Evolutionary conservation across 129 eudicot species (phyloP).

Genomic region (Pseudognaphalium luteoalbum): DNA sequence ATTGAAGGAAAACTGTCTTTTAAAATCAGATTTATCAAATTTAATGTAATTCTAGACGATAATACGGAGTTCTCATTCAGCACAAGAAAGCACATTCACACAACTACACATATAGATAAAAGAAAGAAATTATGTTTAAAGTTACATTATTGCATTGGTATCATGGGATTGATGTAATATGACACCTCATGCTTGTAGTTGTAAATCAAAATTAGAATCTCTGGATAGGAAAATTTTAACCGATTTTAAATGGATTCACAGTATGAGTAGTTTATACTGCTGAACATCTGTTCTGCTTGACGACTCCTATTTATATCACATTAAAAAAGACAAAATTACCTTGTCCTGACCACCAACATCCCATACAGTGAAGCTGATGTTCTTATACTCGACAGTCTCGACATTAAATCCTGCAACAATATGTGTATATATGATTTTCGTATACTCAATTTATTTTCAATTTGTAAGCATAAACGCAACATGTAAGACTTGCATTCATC

Average conservation of each 20-base stretch:
- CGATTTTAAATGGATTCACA: too few relatives aligned
- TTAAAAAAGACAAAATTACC: background rate
- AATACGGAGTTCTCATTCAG: too few relatives aligned
- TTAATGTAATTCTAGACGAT: too few relatives aligned
- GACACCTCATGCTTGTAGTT: background rate
- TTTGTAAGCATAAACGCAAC: background rate
- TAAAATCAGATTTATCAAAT: background rate
- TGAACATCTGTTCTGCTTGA: background rate
- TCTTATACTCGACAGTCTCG: slow-evolving; percentile 14
- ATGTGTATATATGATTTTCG: background rate
- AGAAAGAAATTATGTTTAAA: too few relatives aligned
- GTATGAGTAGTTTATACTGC: background rate
- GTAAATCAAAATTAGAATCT: background rate
- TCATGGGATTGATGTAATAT: background rate
- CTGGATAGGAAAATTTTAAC: background rate
- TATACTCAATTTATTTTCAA: background rate
- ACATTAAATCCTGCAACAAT: slow-evolving; percentile 16
- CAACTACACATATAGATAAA: too few relatives aligned
- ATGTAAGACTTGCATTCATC: background rate
- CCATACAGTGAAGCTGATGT: slow-evolving; percentile 19
- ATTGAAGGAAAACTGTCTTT: background rate
- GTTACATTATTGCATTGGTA: background rate
- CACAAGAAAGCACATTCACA: too few relatives aligned
- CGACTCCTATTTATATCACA: background rate
- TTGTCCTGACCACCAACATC: slow-evolving; percentile 20